These are phyloP conservation scores for Phytophthora idaei DNA, from an alignment of 352 stramenopile genomes.

Conservation along the genomic window DNA sequence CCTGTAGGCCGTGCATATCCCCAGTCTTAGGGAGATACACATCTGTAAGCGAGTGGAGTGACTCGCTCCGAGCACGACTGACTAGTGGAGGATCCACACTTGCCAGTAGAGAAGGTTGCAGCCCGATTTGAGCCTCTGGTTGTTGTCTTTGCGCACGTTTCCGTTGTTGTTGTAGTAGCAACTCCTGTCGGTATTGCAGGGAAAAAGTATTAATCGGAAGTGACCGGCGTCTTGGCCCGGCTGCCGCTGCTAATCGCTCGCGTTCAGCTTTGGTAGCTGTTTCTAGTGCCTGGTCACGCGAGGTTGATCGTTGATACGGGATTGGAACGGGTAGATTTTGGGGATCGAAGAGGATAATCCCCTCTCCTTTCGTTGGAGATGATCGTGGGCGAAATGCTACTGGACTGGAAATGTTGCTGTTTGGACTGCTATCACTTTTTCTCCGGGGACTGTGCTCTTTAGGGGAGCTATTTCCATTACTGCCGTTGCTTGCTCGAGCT, in stretches of 20 bases:
- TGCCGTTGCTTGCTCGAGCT: slow-evolving; percentile 28
- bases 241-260: slow-evolving; percentile 16
- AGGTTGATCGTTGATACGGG: slow-evolving; percentile 26
- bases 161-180: slow-evolving; percentile 32
- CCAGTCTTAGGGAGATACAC: slow-evolving; percentile 40
- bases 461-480: slow-evolving; percentile 23
- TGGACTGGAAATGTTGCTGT: slow-evolving; percentile 21
- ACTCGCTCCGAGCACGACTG: slow-evolving; percentile 46
- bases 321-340: slow-evolving; percentile 29
- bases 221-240: slow-evolving; percentile 42
- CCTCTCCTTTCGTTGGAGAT: slow-evolving; percentile 21
- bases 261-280: slow-evolving; percentile 19
- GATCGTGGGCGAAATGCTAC: slow-evolving; percentile 15
- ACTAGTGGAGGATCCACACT: slow-evolving; percentile 40
- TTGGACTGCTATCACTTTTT: slow-evolving; percentile 11
- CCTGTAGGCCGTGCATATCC: slow-evolving; percentile 19
- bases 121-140: slow-evolving; percentile 8
- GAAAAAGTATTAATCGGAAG: slow-evolving; percentile 53
- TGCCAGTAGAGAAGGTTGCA: slow-evolving; percentile 29
- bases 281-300: slow-evolving; percentile 26
- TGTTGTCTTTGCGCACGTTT: slow-evolving; percentile 23
- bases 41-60: slow-evolving; percentile 55
- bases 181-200: slow-evolving; percentile 32
- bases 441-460: slow-evolving; percentile 14
- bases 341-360: slow-evolving; percentile 60